Conservation (phyloP, 495 filamentous ascomycete genomes). For the Penicillium roqueforti region DNA sequence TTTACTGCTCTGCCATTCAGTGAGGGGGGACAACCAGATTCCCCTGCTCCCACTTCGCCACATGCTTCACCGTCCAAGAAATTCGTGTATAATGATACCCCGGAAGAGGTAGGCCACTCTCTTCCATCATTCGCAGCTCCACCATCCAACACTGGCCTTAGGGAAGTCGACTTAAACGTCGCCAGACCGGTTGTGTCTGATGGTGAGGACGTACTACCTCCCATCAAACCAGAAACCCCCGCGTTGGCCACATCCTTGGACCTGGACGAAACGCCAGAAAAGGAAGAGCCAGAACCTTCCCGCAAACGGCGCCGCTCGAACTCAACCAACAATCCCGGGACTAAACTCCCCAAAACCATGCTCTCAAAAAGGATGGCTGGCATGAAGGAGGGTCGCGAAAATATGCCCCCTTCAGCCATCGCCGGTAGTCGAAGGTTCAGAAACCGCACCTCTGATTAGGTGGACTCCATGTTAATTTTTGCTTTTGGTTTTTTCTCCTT, state of each 20-base stretch:
- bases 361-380: constrained; percentile 41
- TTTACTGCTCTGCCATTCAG: constrained; percentile 35
- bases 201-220: constrained; percentile 8
- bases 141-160: constrained; percentile 48
- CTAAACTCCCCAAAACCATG: constrained; percentile 14
- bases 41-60: constrained; percentile 23
- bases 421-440: constrained; percentile 26
- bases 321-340: constrained; percentile 12
- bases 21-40: constrained; percentile 24
- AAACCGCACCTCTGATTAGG: constrained; percentile 26
- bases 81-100: constrained; percentile 43
- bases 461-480: constrained; percentile 3
- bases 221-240: constrained; percentile 21
- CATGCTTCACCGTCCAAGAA: constrained; percentile 34
- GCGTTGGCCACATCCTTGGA: constrained; percentile 15
- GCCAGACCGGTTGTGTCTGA: constrained; percentile 35
- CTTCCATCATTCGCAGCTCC: constrained; percentile 33
- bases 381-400: constrained; percentile 58
- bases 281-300: constrained; percentile 43
- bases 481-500: constrained; percentile 6
- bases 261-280: constrained; percentile 21
- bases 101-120: constrained; percentile 40
- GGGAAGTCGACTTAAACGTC: constrained; percentile 54
- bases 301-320: constrained; percentile 52
- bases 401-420: constrained; percentile 45